Evolutionary conservation across 352 stramenopile genomes (phyloP), one percentile per base, ranked within the genome.

Genomic region (Pythium rhizo-oryzae): DNA sequence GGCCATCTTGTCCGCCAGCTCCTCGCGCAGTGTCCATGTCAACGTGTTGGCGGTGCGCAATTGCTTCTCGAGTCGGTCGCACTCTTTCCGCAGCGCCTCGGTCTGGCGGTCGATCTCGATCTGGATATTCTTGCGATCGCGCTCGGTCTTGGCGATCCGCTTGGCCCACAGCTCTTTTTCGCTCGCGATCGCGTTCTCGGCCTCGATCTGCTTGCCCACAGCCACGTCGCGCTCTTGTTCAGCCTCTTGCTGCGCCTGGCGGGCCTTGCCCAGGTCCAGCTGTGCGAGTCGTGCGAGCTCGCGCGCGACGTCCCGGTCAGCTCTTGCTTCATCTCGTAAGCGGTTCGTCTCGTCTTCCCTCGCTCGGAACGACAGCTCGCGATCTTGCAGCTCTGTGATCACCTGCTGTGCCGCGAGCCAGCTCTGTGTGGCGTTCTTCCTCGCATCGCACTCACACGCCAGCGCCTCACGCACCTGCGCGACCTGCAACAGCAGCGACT

Each of bases 101-200:
- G 78, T 87, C 51, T 89, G 81, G 13, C 77, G 65, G 28, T 89
- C 77, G 33, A 89, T 89, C 58, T 89, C 81, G 13, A 85, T 71
- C 54, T 89, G 78, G 39, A 89, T 87, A 41, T 85, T 89, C 23
- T 77, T 74, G 16, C 81, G 81, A 13, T 89, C 78, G 21, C 77
- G 60, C 57, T 85, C 78, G 1, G 70, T 73, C 33, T 81, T 82
- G 9, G 68, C 71, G 8, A 85, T 73, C n/a, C 72, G 70, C 28
- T 73, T 77, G 12, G 72, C 35, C 75, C 81, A 89, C 24, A 70
- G 68, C 53, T 81, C 77, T 53, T 81, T 82, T 24, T 86, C 77
- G 28, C 68, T 59, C 2, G 66, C 68, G 50, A 89, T 75, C 12
- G 76, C 71, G 0, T 59, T 57, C 60, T 87, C 76, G 4, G 69